Evolutionary conservation across 495 filamentous ascomycete species (phyloP).

Genomic region (Achaetomiella virescens): DNA sequence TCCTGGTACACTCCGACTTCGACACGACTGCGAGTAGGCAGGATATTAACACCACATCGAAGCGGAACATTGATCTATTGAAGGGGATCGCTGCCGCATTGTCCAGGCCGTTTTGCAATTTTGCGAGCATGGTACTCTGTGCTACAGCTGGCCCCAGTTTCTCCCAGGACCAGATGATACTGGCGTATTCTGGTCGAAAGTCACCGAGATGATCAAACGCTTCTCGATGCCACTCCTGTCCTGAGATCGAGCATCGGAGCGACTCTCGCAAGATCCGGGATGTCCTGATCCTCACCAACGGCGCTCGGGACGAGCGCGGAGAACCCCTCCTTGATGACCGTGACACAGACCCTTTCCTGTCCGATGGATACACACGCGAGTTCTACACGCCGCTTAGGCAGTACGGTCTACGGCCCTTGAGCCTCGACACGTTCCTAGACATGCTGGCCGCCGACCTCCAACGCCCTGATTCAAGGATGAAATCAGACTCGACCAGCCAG

Average conservation of each 20-base stretch:
- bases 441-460: no score
- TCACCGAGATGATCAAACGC: no score
- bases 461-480: slow-evolving; percentile 9
- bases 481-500: slow-evolving; percentile 2
- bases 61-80: slow-evolving; percentile 21
- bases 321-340: not conserved
- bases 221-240: no score
- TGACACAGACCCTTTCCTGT: not conserved
- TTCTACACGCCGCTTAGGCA: no score
- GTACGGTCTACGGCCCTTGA: not conserved
- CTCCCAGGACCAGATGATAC: slow-evolving; percentile 18
- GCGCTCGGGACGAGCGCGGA: no score
- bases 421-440: not conserved
- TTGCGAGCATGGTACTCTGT: slow-evolving; percentile 19
- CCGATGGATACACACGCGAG: not conserved
- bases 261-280: no score
- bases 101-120: slow-evolving; percentile 23
- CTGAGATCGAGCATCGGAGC: no score
- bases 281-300: no score
- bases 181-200: not conserved
- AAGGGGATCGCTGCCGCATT: slow-evolving; percentile 23
- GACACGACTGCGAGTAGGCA: slow-evolving; percentile 39
- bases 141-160: slow-evolving; percentile 30
- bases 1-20: slow-evolving; percentile 45
- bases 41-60: slow-evolving; percentile 29